Base-by-base conservation (phyloP, 345 rosid species). In the Citrus unshiu region DNA sequence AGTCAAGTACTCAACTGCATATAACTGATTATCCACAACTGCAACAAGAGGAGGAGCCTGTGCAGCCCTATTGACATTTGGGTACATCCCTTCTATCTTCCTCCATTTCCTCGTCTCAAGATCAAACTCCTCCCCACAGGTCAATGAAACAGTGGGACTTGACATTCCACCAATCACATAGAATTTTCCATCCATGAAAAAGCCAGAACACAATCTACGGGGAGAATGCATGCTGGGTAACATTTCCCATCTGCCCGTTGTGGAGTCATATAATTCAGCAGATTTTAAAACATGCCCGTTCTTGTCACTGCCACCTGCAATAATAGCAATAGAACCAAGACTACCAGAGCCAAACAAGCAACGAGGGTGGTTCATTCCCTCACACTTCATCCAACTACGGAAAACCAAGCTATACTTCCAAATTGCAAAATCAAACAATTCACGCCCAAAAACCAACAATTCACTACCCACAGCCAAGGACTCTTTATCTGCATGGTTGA, bases 1-100 rank as follows among this genome's bases (percentile, higher is more conserved):
- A 59, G 93, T 90, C 35, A 77, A 70, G 66, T 88, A 88, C 86
- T 93, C 97, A 2, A 91, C 91, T 1, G 95, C 88, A 68, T 91
- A 93, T 3, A 93, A 84, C 83, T 93, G 87, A 64, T 93, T 87
- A 81, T 90, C 87, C 32, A 93, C 95, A 22, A 91, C 95, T 54
- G 92, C 95, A 30, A 93, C 91, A 6, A 93, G 92, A 13, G 97
- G 97, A 54, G 97, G 97, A 61, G 97, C 94, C 76, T 93, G 91
- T n/a, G 95, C 93, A n/a, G 93, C 93, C 80, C 79, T 72, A 79
- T 86, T 90, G 63, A 91, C 92, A 81, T 89, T 90, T 1, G 97
- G 97, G 76, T 93, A 92, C 97, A 92, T 92, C 63, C 91, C 90
- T 78, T 90, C 89, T 0, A 92, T 90, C 58, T 30, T 90, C 79